These are phyloP conservation scores for Amoebophrya sp. DNA, from an alignment of 169 alveolate genomes.

Conservation along the genomic window DNA sequence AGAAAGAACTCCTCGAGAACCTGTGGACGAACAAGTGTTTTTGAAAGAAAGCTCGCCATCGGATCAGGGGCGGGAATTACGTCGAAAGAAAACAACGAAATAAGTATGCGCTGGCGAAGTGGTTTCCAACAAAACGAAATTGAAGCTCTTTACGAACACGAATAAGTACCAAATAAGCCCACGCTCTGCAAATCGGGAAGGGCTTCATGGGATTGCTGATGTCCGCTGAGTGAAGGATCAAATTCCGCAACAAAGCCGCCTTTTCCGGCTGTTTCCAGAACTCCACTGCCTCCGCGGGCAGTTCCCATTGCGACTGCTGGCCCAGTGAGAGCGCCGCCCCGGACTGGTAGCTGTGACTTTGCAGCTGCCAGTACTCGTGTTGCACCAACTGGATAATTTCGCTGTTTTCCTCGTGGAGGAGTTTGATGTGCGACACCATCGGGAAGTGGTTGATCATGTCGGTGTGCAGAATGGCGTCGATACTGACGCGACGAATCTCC, in stretches of 20 bases:
- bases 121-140: no score
- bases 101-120: no score
- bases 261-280: conserved; percentile 11
- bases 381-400: background rate
- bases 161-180: conserved; percentile 64
- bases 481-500: conserved; percentile 54
- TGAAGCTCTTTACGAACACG: no score
- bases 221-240: conserved; percentile 71
- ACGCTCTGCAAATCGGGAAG: conserved; percentile 56
- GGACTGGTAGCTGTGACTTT: no score
- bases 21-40: background rate
- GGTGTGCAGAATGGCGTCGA: conserved; percentile 55
- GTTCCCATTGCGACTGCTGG: background rate
- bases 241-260: conserved; percentile 32
- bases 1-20: conserved; percentile 65
- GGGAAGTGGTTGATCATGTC: conserved; percentile 56
- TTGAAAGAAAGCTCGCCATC: no score
- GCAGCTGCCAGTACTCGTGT: conserved; percentile 14
- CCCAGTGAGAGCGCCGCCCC: no score
- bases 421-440: conserved; percentile 26
- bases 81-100: no score
- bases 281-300: background rate
- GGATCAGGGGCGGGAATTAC: no score
- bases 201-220: conserved; percentile 70
- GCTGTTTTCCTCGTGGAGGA: background rate